A percentile compares a stretch with the other conserved stretches of the same genome.
Conservation (phyloP, 2,329 filamentous ascomycete species). For the Aureobasidium sp. region DNA sequence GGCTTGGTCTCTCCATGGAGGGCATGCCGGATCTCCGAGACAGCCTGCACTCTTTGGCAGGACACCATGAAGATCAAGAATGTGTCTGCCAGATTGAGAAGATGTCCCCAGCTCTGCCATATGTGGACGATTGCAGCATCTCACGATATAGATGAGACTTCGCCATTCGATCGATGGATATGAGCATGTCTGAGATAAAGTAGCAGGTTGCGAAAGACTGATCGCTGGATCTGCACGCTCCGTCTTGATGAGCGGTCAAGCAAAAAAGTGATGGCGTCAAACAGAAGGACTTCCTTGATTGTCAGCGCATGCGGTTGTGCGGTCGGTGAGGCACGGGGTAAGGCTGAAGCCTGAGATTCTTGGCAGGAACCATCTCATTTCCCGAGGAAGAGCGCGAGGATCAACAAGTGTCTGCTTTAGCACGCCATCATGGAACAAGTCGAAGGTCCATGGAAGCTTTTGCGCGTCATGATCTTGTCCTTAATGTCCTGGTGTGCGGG, state of each 20-base stretch:
- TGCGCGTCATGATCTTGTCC: constrained; percentile 4
- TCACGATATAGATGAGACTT: constrained; percentile 6
- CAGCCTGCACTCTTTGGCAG: neutral
- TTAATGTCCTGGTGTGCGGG: constrained; percentile 8
- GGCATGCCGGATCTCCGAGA: neutral
- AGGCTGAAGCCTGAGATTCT: neutral
- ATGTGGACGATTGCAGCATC: neutral
- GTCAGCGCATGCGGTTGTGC: neutral
- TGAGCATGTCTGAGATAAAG: neutral
- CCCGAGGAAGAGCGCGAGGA: neutral
- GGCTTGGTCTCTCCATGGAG: neutral
- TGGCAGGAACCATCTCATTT: constrained; percentile 12
- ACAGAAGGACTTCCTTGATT: constrained; percentile 11
- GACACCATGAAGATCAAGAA: neutral
- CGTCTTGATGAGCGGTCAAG: constrained; percentile 10
- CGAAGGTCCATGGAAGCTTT: constrained; percentile 2
- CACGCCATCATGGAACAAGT: constrained; percentile 11
- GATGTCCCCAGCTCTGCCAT: neutral
- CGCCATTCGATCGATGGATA: neutral
- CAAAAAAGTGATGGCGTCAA: constrained; percentile 7
- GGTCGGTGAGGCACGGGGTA: constrained; percentile 4
- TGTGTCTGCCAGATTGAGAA: neutral
- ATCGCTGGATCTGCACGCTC: constrained; percentile 1
- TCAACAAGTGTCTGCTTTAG: neutral
- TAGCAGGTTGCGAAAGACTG: neutral